Conservation (phyloP, 2,329 filamentous ascomycete species). For the Phoma herbarum region DNA sequence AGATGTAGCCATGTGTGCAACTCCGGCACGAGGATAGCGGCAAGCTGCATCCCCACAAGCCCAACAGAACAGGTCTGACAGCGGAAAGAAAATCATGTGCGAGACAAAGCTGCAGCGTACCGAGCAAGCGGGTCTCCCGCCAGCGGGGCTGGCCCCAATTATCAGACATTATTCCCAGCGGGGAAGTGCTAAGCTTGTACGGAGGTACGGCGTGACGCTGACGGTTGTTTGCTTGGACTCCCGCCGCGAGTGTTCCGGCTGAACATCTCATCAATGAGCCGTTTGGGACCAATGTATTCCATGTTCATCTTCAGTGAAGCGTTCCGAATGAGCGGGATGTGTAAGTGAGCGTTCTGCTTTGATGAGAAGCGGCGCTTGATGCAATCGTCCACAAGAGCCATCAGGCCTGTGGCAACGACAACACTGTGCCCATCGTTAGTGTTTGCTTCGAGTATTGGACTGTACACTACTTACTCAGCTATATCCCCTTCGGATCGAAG, state of each 20-base stretch:
- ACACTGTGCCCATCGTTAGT: conserved; percentile 65
- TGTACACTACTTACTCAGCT: conserved; percentile 74
- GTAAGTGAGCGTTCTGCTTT: conserved; percentile 61
- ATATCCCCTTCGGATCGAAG: conserved; percentile 78
- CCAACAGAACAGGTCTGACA: conserved; percentile 38
- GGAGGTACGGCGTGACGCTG: conserved; percentile 37
- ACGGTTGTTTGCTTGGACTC: conserved; percentile 37
- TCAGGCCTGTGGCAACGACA: conserved; percentile 87
- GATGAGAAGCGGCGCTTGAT: conserved; percentile 81
- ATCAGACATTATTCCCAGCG: conserved; percentile 26
- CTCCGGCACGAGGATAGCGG: conserved; percentile 22
- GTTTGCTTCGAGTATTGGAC: neutral
- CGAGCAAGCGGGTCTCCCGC: conserved; percentile 23
- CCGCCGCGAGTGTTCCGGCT: conserved; percentile 54
- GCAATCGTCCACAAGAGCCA: conserved; percentile 88
- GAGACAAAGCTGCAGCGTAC: conserved; percentile 33
- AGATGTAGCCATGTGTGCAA: conserved; percentile 24
- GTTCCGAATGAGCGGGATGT: conserved; percentile 61
- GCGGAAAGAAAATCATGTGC: conserved; percentile 37
- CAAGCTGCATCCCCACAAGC: conserved; percentile 24
- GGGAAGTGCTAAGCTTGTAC: conserved; percentile 22
- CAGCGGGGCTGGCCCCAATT: conserved; percentile 25
- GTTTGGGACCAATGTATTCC: conserved; percentile 69
- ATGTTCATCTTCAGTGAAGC: conserved; percentile 64
- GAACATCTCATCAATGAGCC: conserved; percentile 71